These are phyloP conservation scores for Vanrija sp. DNA, from an alignment of 1,284 basidiomycete species.

Conservation along the genomic window DNA sequence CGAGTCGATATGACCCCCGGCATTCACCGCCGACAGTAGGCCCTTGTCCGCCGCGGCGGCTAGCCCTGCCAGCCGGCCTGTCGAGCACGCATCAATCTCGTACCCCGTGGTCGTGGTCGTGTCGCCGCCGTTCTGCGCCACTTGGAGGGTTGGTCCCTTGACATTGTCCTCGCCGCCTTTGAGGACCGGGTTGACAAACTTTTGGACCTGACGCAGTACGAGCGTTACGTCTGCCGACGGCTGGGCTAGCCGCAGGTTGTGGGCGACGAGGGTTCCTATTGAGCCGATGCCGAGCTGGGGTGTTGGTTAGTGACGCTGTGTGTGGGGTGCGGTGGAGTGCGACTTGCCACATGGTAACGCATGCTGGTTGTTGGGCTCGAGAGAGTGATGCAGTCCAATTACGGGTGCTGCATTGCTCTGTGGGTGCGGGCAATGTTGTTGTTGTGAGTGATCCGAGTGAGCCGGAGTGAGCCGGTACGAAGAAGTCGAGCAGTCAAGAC, in stretches of 20 bases:
- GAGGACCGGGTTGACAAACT: background rate
- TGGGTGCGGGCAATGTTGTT: no score
- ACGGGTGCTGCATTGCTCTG: no score
- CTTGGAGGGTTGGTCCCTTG: background rate
- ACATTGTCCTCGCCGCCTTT: background rate
- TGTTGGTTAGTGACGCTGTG: background rate
- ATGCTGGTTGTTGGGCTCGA: slow-evolving; percentile 13
- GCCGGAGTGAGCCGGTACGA: no score
- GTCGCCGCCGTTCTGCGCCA: slow-evolving; percentile 8
- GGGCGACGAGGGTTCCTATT: slow-evolving; percentile 73
- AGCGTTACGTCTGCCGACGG: slow-evolving; percentile 60
- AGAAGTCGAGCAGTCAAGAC: no score
- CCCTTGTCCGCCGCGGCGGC: background rate
- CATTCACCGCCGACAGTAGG: background rate
- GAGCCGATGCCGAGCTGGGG: slow-evolving; percentile 64
- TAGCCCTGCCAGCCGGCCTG: background rate
- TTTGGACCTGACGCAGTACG: slow-evolving; percentile 55
- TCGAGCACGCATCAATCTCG: slow-evolving; percentile 18
- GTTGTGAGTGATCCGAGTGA: no score
- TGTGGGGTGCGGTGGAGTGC: background rate
- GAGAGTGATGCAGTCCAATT: background rate
- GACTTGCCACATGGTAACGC: slow-evolving; percentile 44
- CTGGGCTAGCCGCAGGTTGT: slow-evolving; percentile 63
- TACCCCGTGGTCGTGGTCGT: slow-evolving; percentile 19
- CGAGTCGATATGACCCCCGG: slow-evolving; percentile 55